Conservation (phyloP, 306 rosid species). For the Luffa aegyptiaca region DNA sequence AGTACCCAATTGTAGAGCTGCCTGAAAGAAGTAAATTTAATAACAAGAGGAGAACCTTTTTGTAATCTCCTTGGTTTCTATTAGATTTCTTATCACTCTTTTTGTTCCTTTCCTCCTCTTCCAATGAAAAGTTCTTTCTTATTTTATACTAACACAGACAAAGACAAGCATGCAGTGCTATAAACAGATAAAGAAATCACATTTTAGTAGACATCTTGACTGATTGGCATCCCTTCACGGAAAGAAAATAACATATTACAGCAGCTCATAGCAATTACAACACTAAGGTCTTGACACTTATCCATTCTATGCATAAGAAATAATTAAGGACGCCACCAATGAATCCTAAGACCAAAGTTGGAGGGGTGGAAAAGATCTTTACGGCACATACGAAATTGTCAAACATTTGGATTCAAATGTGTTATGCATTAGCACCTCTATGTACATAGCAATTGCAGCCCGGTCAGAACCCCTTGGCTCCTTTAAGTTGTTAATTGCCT, state of each 20-base stretch:
- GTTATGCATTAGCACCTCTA: slow-evolving; percentile 55
- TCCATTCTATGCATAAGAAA: not conserved
- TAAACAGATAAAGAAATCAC: not conserved
- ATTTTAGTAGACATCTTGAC: not conserved
- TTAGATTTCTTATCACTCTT: not conserved
- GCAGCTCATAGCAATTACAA: not conserved
- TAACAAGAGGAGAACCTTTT: not conserved
- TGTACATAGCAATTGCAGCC: slow-evolving; percentile 63
- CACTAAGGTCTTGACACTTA: not conserved
- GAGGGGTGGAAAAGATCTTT: not conserved
- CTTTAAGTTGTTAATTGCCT: slow-evolving; percentile 66
- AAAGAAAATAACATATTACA: not conserved
- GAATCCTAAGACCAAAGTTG: not conserved
- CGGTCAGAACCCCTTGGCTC: slow-evolving; percentile 85
- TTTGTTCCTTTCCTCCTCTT: not conserved
- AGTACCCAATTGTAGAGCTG: not conserved
- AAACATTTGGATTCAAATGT: slow-evolving; percentile 1
- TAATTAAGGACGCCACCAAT: not conserved
- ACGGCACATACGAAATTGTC: not conserved
- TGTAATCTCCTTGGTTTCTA: not conserved
- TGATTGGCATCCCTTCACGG: not conserved
- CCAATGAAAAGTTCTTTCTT: not conserved
- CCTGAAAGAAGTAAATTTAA: not conserved
- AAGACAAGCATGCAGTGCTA: not conserved
- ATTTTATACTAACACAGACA: not conserved